Percentiles rank a stretch among this genome's conserved stretches.
Conservation (phyloP, 1,139 yeast genomes). For the Hemisphaericaspora xylanilytica region DNA sequence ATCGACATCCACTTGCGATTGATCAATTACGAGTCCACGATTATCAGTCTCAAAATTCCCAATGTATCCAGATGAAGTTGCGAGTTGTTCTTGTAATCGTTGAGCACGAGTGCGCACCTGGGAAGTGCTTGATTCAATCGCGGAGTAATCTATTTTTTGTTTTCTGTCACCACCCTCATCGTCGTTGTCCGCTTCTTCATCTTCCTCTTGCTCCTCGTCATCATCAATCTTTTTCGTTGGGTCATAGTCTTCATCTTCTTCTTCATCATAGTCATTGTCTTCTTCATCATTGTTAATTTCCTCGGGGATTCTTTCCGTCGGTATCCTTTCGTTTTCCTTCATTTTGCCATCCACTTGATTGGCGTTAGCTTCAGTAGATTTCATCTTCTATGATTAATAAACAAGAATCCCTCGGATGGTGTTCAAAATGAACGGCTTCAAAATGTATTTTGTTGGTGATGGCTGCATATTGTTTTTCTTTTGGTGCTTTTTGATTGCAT, state of each 20-base stretch:
- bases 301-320: background rate
- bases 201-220: constrained; percentile 18
- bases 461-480: too few relatives aligned
- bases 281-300: constrained; percentile 7
- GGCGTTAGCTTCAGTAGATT: background rate
- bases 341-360: background rate
- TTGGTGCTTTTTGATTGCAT: background rate
- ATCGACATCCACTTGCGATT: constrained; percentile 33
- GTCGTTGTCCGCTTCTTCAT: constrained; percentile 62
- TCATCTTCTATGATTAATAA: background rate
- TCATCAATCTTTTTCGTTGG: constrained; percentile 12
- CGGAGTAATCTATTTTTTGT: constrained; percentile 30
- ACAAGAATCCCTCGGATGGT: background rate
- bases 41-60: constrained; percentile 21
- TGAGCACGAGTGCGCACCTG: constrained; percentile 43
- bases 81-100: constrained; percentile 18
- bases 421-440: too few relatives aligned
- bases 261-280: constrained; percentile 15
- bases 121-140: constrained; percentile 30
- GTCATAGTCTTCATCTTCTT: constrained; percentile 16
- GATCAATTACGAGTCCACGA: constrained; percentile 28
- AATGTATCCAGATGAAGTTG: constrained; percentile 12
- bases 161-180: constrained; percentile 33
- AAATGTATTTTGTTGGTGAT: too few relatives aligned
- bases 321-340: background rate